Evolutionary conservation across 2,329 filamentous ascomycete genomes (phyloP).

Genomic region (Cladophialophora chaetospira): DNA sequence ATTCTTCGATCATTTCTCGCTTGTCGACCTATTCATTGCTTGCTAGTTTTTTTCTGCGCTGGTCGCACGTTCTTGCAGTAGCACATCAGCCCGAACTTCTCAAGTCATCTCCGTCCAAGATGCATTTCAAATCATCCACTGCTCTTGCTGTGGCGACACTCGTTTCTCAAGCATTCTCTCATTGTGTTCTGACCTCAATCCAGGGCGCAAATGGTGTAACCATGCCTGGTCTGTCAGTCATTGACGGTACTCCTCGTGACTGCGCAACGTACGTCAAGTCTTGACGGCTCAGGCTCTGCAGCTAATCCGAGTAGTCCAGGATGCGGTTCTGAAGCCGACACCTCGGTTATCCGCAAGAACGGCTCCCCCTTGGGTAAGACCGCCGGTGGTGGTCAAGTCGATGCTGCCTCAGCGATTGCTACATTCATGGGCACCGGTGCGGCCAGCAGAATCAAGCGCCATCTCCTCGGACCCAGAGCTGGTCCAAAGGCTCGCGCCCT

Average conservation of each 20-base stretch:
- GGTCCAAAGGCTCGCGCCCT: slow-evolving; percentile 6
- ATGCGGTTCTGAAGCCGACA: slow-evolving; percentile 69
- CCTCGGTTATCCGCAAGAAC: slow-evolving; percentile 66
- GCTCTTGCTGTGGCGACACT: slow-evolving; percentile 51
- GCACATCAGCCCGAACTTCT: not conserved
- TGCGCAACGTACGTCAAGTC: slow-evolving; percentile 46
- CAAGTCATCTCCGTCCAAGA: not conserved
- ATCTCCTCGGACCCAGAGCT: slow-evolving; percentile 31
- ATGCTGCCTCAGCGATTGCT: slow-evolving; percentile 59
- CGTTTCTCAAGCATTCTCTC: slow-evolving; percentile 54
- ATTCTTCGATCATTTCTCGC: not conserved
- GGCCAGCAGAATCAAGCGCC: slow-evolving; percentile 9
- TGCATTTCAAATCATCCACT: not conserved
- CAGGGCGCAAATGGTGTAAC: slow-evolving; percentile 62
- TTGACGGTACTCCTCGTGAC: slow-evolving; percentile 68
- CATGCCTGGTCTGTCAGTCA: slow-evolving; percentile 56
- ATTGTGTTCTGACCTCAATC: slow-evolving; percentile 60
- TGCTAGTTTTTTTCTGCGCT: not conserved
- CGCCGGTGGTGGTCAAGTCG: slow-evolving; percentile 59
- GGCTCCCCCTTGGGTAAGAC: slow-evolving; percentile 67
- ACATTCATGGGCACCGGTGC: slow-evolving; percentile 59
- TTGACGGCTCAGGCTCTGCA: not conserved
- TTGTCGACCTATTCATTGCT: not conserved
- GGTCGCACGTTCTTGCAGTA: not conserved
- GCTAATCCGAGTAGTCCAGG: slow-evolving; percentile 40